Conservation (phyloP, 164 flowering plant species). For the Stephania japonica region DNA sequence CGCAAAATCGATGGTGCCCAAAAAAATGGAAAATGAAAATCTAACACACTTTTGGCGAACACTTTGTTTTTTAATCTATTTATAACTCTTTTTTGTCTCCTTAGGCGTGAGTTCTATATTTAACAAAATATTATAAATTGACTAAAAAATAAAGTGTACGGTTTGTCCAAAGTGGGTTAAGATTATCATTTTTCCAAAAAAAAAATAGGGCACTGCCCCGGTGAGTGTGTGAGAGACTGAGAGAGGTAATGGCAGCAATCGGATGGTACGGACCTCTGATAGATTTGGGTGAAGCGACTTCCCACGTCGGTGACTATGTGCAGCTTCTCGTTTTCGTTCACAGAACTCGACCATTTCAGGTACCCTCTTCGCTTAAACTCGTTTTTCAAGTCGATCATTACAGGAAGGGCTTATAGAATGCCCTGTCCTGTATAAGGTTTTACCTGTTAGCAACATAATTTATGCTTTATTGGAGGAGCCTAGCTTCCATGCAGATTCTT, state of each 20-base stretch:
- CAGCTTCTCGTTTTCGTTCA: slow-evolving; percentile 77
- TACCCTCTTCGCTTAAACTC: slow-evolving; percentile 2
- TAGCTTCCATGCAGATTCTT: background rate
- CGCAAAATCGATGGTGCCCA: no score
- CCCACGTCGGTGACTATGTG: slow-evolving; percentile 59
- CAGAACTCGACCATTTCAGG: slow-evolving; percentile 54
- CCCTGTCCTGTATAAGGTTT: background rate
- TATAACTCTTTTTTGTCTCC: no score
- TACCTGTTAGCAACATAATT: background rate
- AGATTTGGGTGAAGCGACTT: slow-evolving; percentile 45
- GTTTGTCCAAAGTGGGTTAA: no score
- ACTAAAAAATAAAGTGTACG: no score
- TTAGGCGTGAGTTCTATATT: no score
- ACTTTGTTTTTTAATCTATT: no score
- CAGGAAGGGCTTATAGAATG: no score
- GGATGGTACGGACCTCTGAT: slow-evolving; percentile 84
- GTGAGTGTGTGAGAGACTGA: background rate
- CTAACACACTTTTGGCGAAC: no score
- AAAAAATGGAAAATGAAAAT: no score
- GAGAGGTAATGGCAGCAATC: slow-evolving; percentile 33
- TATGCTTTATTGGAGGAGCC: background rate
- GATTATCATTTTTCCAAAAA: no score
- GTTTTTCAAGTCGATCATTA: background rate
- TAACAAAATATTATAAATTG: no score
- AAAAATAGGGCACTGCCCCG: no score